Evolutionary conservation across 169 alveolate genomes (phyloP), one percentile per base, ranked within the genome.

Genomic region (Miamiensis avidus): DNA sequence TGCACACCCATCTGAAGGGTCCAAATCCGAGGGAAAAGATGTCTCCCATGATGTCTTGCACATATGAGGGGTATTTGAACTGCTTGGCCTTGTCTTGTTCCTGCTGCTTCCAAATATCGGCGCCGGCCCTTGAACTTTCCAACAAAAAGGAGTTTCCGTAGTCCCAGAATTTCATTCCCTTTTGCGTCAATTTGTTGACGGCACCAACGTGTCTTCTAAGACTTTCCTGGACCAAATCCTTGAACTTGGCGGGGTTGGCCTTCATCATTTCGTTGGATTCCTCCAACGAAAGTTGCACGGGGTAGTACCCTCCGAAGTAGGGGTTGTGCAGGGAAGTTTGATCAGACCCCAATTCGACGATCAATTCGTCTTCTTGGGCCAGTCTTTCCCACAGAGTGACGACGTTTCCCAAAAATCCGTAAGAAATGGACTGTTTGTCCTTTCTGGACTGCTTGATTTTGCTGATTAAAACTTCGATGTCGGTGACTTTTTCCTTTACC

Each of bases 1-100:
- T 84, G 84, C 95, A 92, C 25, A 89, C 89, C 95, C 95, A 92
- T 64, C 95, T 81, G 73, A 79, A 92, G 0, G 95, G 95, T 0
- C 95, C 95, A 83, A 92, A 92, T 25, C 95, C 95, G 73, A 87
- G 83, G 74, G 84, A 82, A 81, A 92, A 92, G n/a, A 89, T 82
- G 29, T 89, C 91, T 0, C 95, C 95, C 88, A 92, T 81, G 28
- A 92, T 92, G 82, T 89, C 94, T 49, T 92, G 89, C 6, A 92
- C 85, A 78, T 92, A 92, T 32, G 91, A 82, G 1, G 91, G 89
- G 76, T 92, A 92, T 34, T 87, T 83, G 74, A 87, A 89, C 16
- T 28, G 0, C 49, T 77, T 33, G 78, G 85, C 30, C 6, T 73
- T 75, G 29, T 79, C 88, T n/a, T n/a, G n/a, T n/a, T n/a, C n/a